These are phyloP conservation scores for Rhodosporidiobolus sp. DNA, from an alignment of 768 basidiomycete genomes.

Conservation along the genomic window DNA sequence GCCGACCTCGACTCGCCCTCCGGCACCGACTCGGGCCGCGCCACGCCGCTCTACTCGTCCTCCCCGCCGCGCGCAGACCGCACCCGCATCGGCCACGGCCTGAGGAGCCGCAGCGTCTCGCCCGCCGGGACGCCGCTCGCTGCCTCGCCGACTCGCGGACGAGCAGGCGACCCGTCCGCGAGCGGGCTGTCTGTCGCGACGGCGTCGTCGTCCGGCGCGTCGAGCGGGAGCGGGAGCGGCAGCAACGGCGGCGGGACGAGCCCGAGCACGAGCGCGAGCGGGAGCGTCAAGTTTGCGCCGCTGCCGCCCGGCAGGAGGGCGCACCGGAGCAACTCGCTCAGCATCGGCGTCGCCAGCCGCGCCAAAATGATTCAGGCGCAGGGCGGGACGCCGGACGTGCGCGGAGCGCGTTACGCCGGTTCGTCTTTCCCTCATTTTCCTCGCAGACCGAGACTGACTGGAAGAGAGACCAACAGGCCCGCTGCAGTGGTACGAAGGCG, in stretches of 20 bases:
- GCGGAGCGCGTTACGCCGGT: slow-evolving; percentile 33
- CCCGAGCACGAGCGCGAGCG: neutral
- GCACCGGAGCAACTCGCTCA: slow-evolving; percentile 35
- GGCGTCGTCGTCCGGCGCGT: neutral
- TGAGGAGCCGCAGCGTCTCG: slow-evolving; percentile 15
- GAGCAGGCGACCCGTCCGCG: neutral
- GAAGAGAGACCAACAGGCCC: slow-evolving; percentile 7
- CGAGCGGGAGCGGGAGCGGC: neutral
- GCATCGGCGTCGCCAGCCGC: slow-evolving; percentile 32
- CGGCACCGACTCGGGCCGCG: neutral
- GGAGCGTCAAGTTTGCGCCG: slow-evolving; percentile 29
- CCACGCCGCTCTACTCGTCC: neutral
- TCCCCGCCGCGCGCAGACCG: slow-evolving; percentile 6
- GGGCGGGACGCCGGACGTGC: slow-evolving; percentile 8
- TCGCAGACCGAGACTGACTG: neutral
- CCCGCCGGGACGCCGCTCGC: slow-evolving; percentile 4
- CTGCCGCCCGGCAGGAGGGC: slow-evolving; percentile 20
- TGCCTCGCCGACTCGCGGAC: neutral
- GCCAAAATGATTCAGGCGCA: slow-evolving; percentile 31
- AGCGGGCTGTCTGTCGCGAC: neutral
- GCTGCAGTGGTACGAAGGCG: slow-evolving; percentile 37
- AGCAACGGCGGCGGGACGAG: too few relatives aligned
- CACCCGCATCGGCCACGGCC: neutral
- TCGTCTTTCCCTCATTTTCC: neutral
- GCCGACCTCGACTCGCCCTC: neutral